A percentile compares a stretch with the other conserved stretches of the same genome.
Conservation (phyloP, 441 rosid species). For the Gossypium gossypioides region DNA sequence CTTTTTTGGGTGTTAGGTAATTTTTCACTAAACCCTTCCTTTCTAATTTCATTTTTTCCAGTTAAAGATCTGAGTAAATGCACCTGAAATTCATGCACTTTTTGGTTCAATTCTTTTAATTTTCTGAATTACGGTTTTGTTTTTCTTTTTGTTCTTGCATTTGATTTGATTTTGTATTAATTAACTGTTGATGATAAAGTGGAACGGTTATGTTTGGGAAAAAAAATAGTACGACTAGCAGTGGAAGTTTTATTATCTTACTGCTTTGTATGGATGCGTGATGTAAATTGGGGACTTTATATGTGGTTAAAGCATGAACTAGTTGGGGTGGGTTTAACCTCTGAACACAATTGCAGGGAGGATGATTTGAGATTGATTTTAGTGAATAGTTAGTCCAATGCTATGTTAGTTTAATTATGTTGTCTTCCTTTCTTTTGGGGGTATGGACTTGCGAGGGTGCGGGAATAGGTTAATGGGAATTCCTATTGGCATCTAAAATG, state of each 20-base stretch:
- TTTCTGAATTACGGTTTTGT: neutral
- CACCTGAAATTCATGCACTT: neutral
- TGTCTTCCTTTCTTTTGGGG: neutral
- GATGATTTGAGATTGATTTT: neutral
- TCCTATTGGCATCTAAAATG: neutral
- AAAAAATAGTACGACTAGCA: neutral
- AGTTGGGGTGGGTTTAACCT: neutral
- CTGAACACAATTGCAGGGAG: neutral
- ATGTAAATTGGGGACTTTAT: neutral
- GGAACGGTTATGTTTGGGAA: neutral
- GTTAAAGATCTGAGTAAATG: neutral
- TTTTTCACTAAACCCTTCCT: neutral
- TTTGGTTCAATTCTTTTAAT: neutral
- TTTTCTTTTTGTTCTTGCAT: neutral
- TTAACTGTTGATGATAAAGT: neutral
- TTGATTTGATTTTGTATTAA: neutral
- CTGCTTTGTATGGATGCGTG: neutral
- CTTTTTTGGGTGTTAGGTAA: neutral
- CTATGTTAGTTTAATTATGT: neutral
- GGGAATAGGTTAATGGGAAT: neutral
- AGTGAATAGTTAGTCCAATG: neutral
- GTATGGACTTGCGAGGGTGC: neutral
- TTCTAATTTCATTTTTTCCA: neutral
- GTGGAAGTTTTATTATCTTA: neutral
- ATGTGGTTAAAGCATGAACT: neutral